Evolutionary conservation across 23 red algal genomes (phyloP).

Genomic region (Chondrus crispus): DNA sequence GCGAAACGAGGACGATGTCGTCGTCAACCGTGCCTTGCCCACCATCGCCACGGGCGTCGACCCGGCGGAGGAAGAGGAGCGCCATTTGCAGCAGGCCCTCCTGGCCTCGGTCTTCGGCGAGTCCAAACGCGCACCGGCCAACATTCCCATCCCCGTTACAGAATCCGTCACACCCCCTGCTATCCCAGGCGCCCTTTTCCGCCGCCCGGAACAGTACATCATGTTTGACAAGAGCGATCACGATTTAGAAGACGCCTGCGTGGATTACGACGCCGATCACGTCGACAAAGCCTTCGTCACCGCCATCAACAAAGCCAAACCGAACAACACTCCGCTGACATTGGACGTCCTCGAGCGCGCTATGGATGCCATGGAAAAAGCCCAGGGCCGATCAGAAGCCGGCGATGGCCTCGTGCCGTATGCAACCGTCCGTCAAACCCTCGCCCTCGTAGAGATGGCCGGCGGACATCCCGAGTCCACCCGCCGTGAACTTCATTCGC

Average conservation of each 20-base stretch:
- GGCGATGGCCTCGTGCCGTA: conserved; percentile 17
- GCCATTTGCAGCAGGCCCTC: conserved; percentile 93
- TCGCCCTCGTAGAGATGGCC: neutral
- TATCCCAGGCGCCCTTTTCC: neutral
- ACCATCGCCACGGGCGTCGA: conserved; percentile 89
- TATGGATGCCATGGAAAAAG: conserved; percentile 86
- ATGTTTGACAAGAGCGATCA: conserved; percentile 68
- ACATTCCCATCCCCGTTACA: conserved; percentile 91
- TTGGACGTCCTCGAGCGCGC: conserved; percentile 68
- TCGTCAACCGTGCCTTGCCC: conserved; percentile 84
- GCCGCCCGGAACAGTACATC: conserved; percentile 63
- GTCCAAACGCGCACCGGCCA: conserved; percentile 27
- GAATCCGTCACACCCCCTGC: neutral
- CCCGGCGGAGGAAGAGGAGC: conserved; percentile 77
- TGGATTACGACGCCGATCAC: conserved; percentile 89
- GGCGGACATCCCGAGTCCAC: neutral
- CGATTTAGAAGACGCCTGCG: conserved; percentile 50
- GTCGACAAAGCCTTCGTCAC: conserved; percentile 58
- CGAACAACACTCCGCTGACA: too few species aligned
- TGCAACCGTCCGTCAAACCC: neutral
- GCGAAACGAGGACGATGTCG: conserved; percentile 83
- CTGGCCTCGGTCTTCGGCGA: conserved; percentile 74
- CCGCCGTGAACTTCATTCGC: conserved; percentile 46
- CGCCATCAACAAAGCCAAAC: neutral
- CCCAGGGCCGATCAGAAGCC: conserved; percentile 51